These are phyloP conservation scores for Teunomyces pallodes DNA, from an alignment of 805 yeast species.

Conservation along the genomic window DNA sequence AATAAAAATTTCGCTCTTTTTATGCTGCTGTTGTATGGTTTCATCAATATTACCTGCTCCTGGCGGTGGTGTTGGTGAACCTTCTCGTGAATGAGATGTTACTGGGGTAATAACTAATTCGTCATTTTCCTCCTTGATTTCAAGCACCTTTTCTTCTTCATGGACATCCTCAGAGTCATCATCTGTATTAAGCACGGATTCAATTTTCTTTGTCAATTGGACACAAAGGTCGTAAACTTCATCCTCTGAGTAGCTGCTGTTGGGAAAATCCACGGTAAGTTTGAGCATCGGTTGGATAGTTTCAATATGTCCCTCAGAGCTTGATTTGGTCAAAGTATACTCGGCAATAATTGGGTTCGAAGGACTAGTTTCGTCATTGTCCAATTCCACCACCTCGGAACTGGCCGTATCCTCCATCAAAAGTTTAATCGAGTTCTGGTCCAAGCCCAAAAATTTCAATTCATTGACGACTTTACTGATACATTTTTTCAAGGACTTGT, in stretches of 20 bases:
- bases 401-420: conserved; percentile 28
- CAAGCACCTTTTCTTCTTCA: conserved; percentile 19
- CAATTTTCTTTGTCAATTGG: conserved; percentile 27
- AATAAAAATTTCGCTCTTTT: conserved; percentile 38
- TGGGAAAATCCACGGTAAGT: conserved; percentile 33
- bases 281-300: conserved; percentile 38
- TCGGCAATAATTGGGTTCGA: conserved; percentile 42
- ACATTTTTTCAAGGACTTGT: conserved; percentile 66
- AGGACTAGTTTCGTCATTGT: conserved; percentile 31
- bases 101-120: conserved; percentile 29
- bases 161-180: conserved; percentile 15
- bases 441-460: conserved; percentile 56
- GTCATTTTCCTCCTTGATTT: conserved; percentile 27
- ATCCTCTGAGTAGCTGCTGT: conserved; percentile 28
- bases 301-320: conserved; percentile 11
- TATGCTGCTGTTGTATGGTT: neutral
- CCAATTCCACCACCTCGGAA: conserved; percentile 29
- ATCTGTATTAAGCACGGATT: conserved; percentile 20
- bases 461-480: conserved; percentile 65
- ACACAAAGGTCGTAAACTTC: conserved; percentile 30
- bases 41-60: neutral
- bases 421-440: conserved; percentile 41
- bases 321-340: conserved; percentile 35
- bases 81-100: conserved; percentile 11
- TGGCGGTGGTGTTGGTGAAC: conserved; percentile 5